A percentile compares a stretch with the other conserved stretches of the same genome.
Evolutionary conservation across 2,329 filamentous ascomycete species (phyloP).

Genomic region (Xylaria sp.): DNA sequence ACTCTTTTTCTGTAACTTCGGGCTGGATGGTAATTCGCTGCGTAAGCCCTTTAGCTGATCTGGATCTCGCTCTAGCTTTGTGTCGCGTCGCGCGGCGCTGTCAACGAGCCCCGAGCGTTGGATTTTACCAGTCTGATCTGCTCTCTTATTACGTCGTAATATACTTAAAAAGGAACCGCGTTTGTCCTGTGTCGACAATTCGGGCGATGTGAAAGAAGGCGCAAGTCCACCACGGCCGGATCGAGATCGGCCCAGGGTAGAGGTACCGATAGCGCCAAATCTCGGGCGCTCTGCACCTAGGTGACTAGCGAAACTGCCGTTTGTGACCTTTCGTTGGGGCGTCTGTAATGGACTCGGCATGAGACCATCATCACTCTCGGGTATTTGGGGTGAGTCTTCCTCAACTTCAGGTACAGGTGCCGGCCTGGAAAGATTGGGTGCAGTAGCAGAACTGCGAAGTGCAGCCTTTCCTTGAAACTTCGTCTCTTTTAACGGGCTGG

Average conservation of each 20-base stretch:
- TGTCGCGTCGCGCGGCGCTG: conserved; percentile 70
- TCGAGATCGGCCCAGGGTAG: conserved; percentile 43
- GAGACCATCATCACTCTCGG: conserved; percentile 66
- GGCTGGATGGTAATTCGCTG: conserved; percentile 49
- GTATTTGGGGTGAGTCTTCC: conserved; percentile 66
- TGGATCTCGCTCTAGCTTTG: conserved; percentile 67
- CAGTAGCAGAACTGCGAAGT: conserved; percentile 48
- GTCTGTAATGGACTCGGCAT: conserved; percentile 46
- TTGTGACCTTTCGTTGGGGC: conserved; percentile 39
- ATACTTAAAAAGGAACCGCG: conserved; percentile 65
- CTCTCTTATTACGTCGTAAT: conserved; percentile 71
- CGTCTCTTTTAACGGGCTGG: conserved; percentile 48
- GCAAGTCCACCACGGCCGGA: conserved; percentile 44
- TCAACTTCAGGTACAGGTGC: conserved; percentile 62
- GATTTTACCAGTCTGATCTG: conserved; percentile 61
- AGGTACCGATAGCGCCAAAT: conserved; percentile 46
- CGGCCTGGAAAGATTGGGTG: conserved; percentile 64
- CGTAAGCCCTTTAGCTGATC: conserved; percentile 62
- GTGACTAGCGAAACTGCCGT: conserved; percentile 26
- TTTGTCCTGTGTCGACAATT: conserved; percentile 47
- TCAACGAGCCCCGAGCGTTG: conserved; percentile 63
- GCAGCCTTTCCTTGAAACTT: conserved; percentile 45
- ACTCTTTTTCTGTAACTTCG: conserved; percentile 60
- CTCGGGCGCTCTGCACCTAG: conserved; percentile 36
- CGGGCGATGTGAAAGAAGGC: conserved; percentile 40